Percentiles rank a stretch among this genome's conserved stretches.
phyloP scores from a whole-genome alignment of 2,329 filamentous ascomycete species.

The Fusarium concolor region DNA sequence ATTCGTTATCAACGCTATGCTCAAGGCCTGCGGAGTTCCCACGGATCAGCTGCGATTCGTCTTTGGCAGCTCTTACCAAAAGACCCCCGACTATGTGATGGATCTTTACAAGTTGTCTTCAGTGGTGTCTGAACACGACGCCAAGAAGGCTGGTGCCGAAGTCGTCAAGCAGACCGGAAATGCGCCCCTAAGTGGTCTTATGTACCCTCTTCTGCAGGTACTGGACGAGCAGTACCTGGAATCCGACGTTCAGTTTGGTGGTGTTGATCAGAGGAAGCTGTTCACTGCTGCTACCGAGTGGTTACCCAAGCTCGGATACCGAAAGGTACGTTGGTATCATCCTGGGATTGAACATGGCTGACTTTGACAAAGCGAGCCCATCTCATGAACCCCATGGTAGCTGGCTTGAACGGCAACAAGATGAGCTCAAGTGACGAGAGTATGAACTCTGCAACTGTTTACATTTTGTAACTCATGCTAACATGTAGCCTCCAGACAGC shows the following conservation, averaged over 20 bases:
- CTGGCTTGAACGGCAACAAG: constrained; percentile 85
- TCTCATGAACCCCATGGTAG: constrained; percentile 79
- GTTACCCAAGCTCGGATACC: constrained; percentile 87
- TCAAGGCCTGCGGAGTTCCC: constrained; percentile 81
- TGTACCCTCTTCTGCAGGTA: constrained; percentile 74
- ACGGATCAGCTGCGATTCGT: constrained; percentile 86
- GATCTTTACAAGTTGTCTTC: constrained; percentile 83
- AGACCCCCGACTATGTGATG: constrained; percentile 80
- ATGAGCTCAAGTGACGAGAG: constrained; percentile 84
- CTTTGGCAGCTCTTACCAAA: constrained; percentile 86
- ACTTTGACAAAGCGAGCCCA: constrained; percentile 51
- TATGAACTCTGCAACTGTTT: constrained; percentile 27
- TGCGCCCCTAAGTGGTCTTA: constrained; percentile 68
- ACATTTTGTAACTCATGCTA: background rate
- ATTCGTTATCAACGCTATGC: constrained; percentile 77
- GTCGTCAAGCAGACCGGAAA: constrained; percentile 93
- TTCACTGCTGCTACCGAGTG: constrained; percentile 88
- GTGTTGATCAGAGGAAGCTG: constrained; percentile 86
- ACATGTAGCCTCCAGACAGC: constrained; percentile 64
- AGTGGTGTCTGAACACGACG: constrained; percentile 80
- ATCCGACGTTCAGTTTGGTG: constrained; percentile 90
- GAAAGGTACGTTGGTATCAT: constrained; percentile 58
- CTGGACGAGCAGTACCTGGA: constrained; percentile 91
- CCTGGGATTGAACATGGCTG: background rate
- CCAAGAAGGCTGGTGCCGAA: constrained; percentile 91